Percentiles rank a stretch among this genome's conserved stretches.
These are phyloP conservation scores for Herpetomonas samuelpessoai DNA, from an alignment of 208 protist species.

Conservation along the genomic window DNA sequence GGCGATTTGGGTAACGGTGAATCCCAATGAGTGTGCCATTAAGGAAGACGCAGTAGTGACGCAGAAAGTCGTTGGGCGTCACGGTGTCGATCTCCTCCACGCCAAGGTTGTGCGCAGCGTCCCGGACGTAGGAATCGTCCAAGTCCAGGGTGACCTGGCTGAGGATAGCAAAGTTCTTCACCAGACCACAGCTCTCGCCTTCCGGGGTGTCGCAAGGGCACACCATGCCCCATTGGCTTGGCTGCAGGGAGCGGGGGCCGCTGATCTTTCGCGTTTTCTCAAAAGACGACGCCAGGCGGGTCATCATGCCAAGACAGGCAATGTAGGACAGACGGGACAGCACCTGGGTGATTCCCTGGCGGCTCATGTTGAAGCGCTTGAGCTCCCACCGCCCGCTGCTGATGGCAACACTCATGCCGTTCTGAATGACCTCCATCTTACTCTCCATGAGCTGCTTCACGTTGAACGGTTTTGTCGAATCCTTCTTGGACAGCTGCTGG, in stretches of 20 bases:
- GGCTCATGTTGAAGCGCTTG: slow-evolving; percentile 98
- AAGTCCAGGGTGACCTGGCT: slow-evolving; percentile 98
- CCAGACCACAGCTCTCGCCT: slow-evolving; percentile 98
- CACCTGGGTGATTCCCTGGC: slow-evolving; percentile 96
- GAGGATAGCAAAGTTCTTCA: slow-evolving; percentile 99
- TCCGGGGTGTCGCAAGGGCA: slow-evolving; percentile 99
- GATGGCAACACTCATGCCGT: slow-evolving; percentile 96
- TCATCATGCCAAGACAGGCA: slow-evolving; percentile 98
- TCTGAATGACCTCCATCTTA: slow-evolving; percentile 95
- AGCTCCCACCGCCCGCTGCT: slow-evolving; percentile 96
- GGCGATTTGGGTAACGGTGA: slow-evolving; percentile 76
- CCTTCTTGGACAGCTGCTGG: slow-evolving; percentile 86
- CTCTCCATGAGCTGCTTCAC: slow-evolving; percentile 92
- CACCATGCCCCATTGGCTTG: slow-evolving; percentile 99
- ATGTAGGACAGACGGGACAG: slow-evolving; percentile 99
- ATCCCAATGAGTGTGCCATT: slow-evolving; percentile 86
- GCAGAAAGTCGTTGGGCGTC: slow-evolving; percentile 59
- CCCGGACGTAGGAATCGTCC: slow-evolving; percentile 82
- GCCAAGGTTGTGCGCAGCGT: slow-evolving; percentile 69
- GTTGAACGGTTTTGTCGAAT: slow-evolving; percentile 90
- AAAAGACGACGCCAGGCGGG: slow-evolving; percentile 98
- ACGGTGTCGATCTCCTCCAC: slow-evolving; percentile 84
- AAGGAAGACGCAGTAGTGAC: slow-evolving; percentile 81
- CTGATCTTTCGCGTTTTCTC: slow-evolving; percentile 99
- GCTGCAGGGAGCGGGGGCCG: slow-evolving; percentile 95